Base-by-base conservation (phyloP, 306 rosid genomes). In the Begonia fuchsioides region DNA sequence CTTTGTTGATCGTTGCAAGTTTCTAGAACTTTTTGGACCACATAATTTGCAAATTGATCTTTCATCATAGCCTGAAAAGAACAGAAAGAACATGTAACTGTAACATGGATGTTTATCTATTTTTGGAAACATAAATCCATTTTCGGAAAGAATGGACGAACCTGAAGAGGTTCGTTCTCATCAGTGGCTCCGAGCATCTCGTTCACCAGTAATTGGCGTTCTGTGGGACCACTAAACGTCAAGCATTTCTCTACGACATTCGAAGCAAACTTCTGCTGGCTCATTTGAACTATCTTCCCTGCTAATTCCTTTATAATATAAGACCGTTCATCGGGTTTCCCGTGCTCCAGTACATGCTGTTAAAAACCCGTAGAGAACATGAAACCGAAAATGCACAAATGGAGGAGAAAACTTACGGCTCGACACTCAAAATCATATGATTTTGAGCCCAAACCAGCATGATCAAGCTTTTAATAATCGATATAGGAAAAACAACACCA, bases 201-300 rank as follows among this genome's bases (percentile, higher is more conserved):
- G 57, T 58, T 76, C 59, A 85, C 93, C 4, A 85, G 78, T 35
- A 85, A 48, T 56, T 73, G 82, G 12, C 95, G 87, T 52, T 86
- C 93, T 11, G 76, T 44, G 17, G 87, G 87, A 57, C 87, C 87
- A 0, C 95, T 79, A 58, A 81, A 81, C 53, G 82, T 66, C 75
- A 86, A 69, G 58, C 93, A 86, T 52, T 86, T 81, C 73, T 81
- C 95, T 51, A 78, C 79, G 39, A 86, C 95, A 74, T 86, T 86
- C n/a, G 95, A 86, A 26, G 95, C 95, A 75, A 86, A 86, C 73
- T 86, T 86, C 75, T 86, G 95, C 68, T 86, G 93, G 59, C 95
- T 86, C 95, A 86, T 86, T 64, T 76, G 82, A 52, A 86, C 95
- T 61, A 86, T 78, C 53, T 56, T 78, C 50, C 87, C 95, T 2